Evolutionary conservation across 129 eudicot species (phyloP).

Genomic region (Escallonia herrerae): DNA sequence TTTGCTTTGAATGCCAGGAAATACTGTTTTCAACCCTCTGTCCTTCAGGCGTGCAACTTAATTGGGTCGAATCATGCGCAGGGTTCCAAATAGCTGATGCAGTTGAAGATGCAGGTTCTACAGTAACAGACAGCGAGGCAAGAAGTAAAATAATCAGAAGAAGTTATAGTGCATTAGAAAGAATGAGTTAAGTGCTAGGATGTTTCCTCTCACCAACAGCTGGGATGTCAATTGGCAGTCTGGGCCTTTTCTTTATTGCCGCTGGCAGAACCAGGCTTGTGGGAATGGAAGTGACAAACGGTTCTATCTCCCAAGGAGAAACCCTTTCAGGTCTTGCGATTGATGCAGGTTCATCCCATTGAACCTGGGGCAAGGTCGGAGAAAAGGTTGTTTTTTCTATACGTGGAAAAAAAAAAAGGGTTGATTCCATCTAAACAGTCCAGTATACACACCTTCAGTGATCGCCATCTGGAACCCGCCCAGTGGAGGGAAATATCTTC

Average conservation of each 20-base stretch:
- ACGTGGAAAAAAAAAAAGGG: background rate
- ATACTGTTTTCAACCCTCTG: conserved; percentile 25
- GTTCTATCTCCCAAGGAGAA: conserved; percentile 81
- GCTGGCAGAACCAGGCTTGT: conserved; percentile 25
- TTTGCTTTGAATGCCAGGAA: conserved; percentile 27
- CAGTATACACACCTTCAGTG: conserved; percentile 44
- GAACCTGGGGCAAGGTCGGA: conserved; percentile 49
- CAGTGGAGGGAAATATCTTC: conserved; percentile 73
- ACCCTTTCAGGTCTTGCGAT: conserved; percentile 76
- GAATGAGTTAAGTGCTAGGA: background rate
- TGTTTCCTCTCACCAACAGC: conserved; percentile 33
- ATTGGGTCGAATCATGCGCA: conserved; percentile 35
- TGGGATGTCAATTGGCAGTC: conserved; percentile 36
- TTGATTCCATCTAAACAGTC: background rate
- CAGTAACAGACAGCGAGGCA: conserved; percentile 3
- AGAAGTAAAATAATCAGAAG: conserved; percentile 3
- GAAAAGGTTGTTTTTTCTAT: background rate
- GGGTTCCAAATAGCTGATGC: conserved; percentile 42
- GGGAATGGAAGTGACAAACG: conserved; percentile 53
- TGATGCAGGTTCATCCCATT: conserved; percentile 87
- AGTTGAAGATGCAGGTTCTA: conserved; percentile 43
- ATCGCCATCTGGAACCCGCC: conserved; percentile 73
- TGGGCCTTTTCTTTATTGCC: conserved; percentile 36
- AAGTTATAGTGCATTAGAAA: background rate
- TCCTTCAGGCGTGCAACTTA: conserved; percentile 40